These are phyloP conservation scores for Citropsis articulata DNA, from an alignment of 345 rosid genomes.

Conservation along the genomic window DNA sequence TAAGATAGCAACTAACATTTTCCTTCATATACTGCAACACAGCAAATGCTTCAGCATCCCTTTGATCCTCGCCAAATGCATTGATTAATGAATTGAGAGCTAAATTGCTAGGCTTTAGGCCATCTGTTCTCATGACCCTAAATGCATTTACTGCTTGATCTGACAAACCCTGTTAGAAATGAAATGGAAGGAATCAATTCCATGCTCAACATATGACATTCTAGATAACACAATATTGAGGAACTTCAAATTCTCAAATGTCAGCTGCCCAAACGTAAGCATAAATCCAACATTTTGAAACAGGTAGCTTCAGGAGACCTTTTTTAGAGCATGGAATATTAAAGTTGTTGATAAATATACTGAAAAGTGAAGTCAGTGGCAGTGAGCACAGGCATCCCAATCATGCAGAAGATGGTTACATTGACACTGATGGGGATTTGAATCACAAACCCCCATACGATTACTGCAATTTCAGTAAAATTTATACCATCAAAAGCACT, in stretches of 20 bases:
- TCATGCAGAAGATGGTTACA: not conserved
- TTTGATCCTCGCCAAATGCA: constrained; percentile 95
- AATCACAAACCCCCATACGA: not conserved
- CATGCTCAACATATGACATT: not conserved
- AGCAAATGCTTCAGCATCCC: constrained; percentile 88
- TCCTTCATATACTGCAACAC: constrained; percentile 95
- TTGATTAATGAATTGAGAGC: constrained; percentile 92
- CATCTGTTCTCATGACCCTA: constrained; percentile 82
- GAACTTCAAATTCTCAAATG: not conserved
- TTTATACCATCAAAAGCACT: not conserved
- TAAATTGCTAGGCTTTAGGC: constrained; percentile 74
- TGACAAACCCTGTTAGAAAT: constrained; percentile 74
- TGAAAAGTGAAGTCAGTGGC: not conserved
- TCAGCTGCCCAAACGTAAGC: not conserved
- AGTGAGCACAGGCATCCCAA: not conserved
- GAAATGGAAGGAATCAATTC: not conserved
- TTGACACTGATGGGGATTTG: not conserved
- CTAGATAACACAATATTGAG: not conserved
- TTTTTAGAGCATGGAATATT: not conserved
- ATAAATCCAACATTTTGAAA: not conserved
- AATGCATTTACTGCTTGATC: constrained; percentile 89
- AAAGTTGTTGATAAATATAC: not conserved
- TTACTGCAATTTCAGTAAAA: not conserved
- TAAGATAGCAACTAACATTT: constrained; percentile 43
- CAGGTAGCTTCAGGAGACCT: not conserved